Evolutionary conservation across 495 filamentous ascomycete species (phyloP), one percentile per base, ranked within the genome.

Genomic region (Sphaerosporella brunnea): DNA sequence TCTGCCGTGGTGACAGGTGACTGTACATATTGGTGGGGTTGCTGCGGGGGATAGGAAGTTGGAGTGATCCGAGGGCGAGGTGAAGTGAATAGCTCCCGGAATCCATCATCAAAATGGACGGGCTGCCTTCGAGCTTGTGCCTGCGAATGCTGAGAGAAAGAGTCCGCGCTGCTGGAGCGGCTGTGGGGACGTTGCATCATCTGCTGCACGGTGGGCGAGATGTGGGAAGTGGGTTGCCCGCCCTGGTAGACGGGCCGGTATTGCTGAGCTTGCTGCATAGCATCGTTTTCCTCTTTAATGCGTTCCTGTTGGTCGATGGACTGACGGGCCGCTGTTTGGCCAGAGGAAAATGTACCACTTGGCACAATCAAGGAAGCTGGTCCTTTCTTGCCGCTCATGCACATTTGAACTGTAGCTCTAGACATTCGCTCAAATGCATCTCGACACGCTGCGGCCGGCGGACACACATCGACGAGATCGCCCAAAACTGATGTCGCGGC

Each of bases 401-500:
- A 61, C 87, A 95, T 94, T 52, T 84, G 80, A 7, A 96, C 77
- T 0, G 87, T 94, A 24, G 87, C 88, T 64, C 84, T 93, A 55
- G 82, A 86, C 71, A 93, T 96, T 36, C 88, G 78, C 53, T 92
- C 85, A 63, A 96, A 94, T 10, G 88, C 86, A 62, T 95, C 88
- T 2, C 85, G 74, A 56, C 88, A 96, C 21, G 79, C 79, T 66
- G 84, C 80, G 5, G 81, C 81, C 0, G 81, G 81, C 9, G 81
- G 82, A 54, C 81, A 86, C 61, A 82, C 82, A 45, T 79, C 74
- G 50, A 80, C 79, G 40, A 86, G 61, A 56, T 85, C 81, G 5
- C 71, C 73, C 1, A 86, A 66, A 2, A 86, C 80, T n/a, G 88
- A 94, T 15, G 80, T 94, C 19, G 85, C 88, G n/a, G 87, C 84